Conservation (phyloP, 148 eudicot genomes). For the Polygonum maritimum region DNA sequence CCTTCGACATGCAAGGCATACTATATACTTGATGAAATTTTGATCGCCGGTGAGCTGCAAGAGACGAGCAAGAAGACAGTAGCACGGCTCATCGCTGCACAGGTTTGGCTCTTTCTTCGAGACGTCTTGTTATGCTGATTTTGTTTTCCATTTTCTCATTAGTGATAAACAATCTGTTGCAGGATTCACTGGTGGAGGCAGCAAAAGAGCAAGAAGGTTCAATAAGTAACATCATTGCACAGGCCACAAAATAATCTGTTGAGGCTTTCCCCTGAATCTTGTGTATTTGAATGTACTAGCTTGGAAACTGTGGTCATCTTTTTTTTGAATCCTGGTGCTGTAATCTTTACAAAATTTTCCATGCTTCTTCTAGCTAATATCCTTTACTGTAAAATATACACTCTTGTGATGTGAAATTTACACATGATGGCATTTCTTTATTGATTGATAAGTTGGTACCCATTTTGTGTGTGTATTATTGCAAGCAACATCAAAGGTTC, state of each 20-base stretch:
- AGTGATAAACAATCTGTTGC: constrained; percentile 7
- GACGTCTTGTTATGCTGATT: not conserved
- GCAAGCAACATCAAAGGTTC: not conserved
- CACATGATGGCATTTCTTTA: not conserved
- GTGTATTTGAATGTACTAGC: not conserved
- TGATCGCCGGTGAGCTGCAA: constrained; percentile 96
- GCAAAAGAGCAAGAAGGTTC: constrained; percentile 88
- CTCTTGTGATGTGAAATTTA: not conserved
- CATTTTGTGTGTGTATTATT: not conserved
- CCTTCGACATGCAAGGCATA: constrained; percentile 51
- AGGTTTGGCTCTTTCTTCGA: constrained; percentile 31
- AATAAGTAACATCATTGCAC: constrained; percentile 79
- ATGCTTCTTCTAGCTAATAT: not conserved
- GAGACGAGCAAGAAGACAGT: constrained; percentile 94
- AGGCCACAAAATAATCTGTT: constrained; percentile 61
- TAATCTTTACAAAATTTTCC: not conserved
- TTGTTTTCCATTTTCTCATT: not conserved
- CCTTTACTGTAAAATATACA: not conserved
- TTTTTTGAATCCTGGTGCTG: not conserved
- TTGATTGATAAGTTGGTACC: not conserved
- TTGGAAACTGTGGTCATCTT: not conserved
- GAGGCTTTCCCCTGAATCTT: not conserved
- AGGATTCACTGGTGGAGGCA: constrained; percentile 92
- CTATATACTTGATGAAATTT: constrained; percentile 77
- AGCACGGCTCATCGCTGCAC: constrained; percentile 83